Conservation (phyloP, 2,329 filamentous ascomycete genomes). For the Magnaporthiopsis poae region DNA sequence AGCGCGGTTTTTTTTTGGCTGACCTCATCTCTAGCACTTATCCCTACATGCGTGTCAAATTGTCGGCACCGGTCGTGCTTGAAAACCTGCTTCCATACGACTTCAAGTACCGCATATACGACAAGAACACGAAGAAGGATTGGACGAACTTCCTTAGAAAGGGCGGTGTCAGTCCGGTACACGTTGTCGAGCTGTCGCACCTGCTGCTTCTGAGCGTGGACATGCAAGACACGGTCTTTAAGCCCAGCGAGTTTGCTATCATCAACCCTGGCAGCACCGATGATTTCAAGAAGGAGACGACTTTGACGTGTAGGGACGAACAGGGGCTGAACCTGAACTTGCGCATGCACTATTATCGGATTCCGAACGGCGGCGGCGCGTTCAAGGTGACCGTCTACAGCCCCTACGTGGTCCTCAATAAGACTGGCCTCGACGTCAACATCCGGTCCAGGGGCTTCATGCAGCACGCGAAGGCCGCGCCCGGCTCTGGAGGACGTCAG, state of each 20-base stretch:
- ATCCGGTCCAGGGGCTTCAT: slow-evolving; percentile 84
- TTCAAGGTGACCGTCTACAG: slow-evolving; percentile 94
- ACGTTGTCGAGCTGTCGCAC: slow-evolving; percentile 92
- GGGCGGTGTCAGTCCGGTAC: slow-evolving; percentile 90
- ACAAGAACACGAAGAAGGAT: slow-evolving; percentile 96
- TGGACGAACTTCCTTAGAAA: slow-evolving; percentile 98
- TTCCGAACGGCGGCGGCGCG: slow-evolving; percentile 85
- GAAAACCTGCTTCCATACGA: slow-evolving; percentile 94
- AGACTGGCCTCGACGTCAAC: slow-evolving; percentile 80
- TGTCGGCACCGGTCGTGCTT: slow-evolving; percentile 85
- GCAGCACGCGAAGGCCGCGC: slow-evolving; percentile 68
- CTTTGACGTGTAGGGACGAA: slow-evolving; percentile 72
- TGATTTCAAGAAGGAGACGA: slow-evolving; percentile 78
- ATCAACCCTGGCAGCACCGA: slow-evolving; percentile 83
- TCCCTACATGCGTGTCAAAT: slow-evolving; percentile 85
- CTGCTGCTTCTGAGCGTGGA: slow-evolving; percentile 85
- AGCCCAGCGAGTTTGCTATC: slow-evolving; percentile 90
- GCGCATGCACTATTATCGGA: slow-evolving; percentile 79
- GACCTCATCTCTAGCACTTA: slow-evolving; percentile 49
- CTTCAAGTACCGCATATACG: slow-evolving; percentile 98
- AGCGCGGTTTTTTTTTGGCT: too few relatives aligned
- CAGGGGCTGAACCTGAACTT: slow-evolving; percentile 70
- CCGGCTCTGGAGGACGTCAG: slow-evolving; percentile 5
- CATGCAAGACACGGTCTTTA: slow-evolving; percentile 92
- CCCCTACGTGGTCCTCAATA: slow-evolving; percentile 89